Evolutionary conservation across 106 monocot species (phyloP).

Genomic region (Amphibolis antarctica): DNA sequence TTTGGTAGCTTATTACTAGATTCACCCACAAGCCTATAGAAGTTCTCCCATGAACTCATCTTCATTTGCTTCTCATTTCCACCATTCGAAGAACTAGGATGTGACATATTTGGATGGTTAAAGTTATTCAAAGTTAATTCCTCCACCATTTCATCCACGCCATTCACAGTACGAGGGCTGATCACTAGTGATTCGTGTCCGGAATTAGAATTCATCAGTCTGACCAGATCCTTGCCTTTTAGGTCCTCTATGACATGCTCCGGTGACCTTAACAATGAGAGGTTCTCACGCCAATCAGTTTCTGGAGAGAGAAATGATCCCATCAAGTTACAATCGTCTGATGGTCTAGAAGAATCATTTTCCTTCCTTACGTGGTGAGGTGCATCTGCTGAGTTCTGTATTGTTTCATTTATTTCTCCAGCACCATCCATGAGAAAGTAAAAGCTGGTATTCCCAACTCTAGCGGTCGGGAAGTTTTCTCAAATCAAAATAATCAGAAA

Average conservation of each 20-base stretch:
- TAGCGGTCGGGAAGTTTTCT: background rate
- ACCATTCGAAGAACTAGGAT: constrained; percentile 23
- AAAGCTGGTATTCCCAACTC: background rate
- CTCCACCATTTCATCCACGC: constrained; percentile 31
- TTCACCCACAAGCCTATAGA: constrained; percentile 27
- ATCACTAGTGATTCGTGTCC: constrained; percentile 2
- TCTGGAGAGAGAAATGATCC: constrained; percentile 23
- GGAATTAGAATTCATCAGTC: constrained; percentile 9
- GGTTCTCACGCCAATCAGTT: constrained; percentile 32
- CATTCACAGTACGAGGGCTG: background rate
- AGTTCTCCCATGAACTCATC: constrained; percentile 42
- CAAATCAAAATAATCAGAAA: background rate
- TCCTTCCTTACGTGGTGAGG: constrained; percentile 35
- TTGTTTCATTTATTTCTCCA: constrained; percentile 35
- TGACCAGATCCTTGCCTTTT: constrained; percentile 15
- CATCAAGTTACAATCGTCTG: constrained; percentile 16
- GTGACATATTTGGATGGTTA: constrained; percentile 15
- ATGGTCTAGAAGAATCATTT: constrained; percentile 16
- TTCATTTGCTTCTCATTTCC: constrained; percentile 26
- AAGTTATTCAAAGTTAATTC: constrained; percentile 54
- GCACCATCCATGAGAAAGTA: constrained; percentile 37
- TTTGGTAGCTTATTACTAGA: constrained; percentile 13
- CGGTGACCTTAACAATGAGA: constrained; percentile 20
- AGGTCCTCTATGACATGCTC: constrained; percentile 26
- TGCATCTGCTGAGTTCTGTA: constrained; percentile 35